A percentile compares a stretch with the other conserved stretches of the same genome.
Evolutionary conservation across 31 red algal species (phyloP).

Genomic region (Porphyra umbilicalis): DNA sequence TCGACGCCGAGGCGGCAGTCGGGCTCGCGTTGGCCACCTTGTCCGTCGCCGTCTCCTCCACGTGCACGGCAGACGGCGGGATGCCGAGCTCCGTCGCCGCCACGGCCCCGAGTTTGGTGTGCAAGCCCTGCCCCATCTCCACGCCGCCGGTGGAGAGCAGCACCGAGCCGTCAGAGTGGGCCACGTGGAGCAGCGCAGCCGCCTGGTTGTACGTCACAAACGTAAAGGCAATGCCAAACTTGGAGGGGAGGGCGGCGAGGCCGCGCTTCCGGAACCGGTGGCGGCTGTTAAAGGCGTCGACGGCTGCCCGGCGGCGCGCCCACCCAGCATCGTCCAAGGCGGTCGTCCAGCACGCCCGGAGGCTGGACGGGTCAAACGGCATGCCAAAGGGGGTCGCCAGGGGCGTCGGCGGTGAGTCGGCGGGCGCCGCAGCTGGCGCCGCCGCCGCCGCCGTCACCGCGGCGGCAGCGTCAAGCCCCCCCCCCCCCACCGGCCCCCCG

Average conservation of each 20-base stretch:
- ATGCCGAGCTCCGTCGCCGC: slow-evolving; percentile 64
- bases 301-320: slow-evolving; percentile 6
- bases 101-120: slow-evolving; percentile 79
- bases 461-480: not conserved
- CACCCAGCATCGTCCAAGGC: slow-evolving; percentile 29
- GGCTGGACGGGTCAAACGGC: slow-evolving; percentile 23
- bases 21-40: slow-evolving; percentile 83
- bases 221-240: slow-evolving; percentile 91
- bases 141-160: slow-evolving; percentile 75
- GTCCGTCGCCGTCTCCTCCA: slow-evolving; percentile 85
- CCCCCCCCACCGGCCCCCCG: not conserved
- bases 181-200: slow-evolving; percentile 68
- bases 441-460: too few species aligned
- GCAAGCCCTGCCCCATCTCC: slow-evolving; percentile 88
- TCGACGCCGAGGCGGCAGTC: slow-evolving; percentile 66
- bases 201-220: slow-evolving; percentile 80
- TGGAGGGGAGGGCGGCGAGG: slow-evolving; percentile 56
- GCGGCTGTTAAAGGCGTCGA: slow-evolving; percentile 43
- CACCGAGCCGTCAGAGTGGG: slow-evolving; percentile 71
- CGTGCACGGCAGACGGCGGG: slow-evolving; percentile 51
- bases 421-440: too few species aligned
- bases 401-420: not conserved
- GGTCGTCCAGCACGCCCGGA: slow-evolving; percentile 49
- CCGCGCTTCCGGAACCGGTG: slow-evolving; percentile 60
- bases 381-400: slow-evolving; percentile 67